Evolutionary conservation across 208 protist genomes (phyloP), one percentile per base, ranked within the genome.

Genomic region (Acanthamoeba sp.): DNA sequence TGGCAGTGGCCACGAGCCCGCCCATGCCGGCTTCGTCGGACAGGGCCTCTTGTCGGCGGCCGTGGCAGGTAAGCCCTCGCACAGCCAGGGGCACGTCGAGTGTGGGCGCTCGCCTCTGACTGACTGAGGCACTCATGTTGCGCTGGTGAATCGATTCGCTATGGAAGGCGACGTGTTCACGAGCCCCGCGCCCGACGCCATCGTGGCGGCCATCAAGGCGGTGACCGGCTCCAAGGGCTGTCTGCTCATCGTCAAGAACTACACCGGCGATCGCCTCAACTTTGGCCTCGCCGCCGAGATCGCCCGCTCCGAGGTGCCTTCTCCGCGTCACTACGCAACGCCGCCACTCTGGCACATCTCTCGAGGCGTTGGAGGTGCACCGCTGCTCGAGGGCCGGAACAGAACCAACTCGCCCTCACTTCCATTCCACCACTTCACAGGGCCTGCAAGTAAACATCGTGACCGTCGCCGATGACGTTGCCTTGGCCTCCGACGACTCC

Each of bases 231-330:
- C 50, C 3, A 71, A 76, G 62, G 87, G 87, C 55, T 66, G 57
- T 29, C 96, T 99, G 20, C 95, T 99, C 57, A 97, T 99, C 88
- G 96, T 99, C 5, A 99, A 98, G 94, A 98, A 98, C 95, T 99
- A 98, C 96, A 97, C 97, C 5, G 98, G 98, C 27, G 98, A 98
- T 78, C 84, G 97, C 20, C 95, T 99, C 29, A 98, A 98, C 94
- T 99, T 99, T 95, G 96, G 96, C 45, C 96, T 98, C 71, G 98
- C 98, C 27, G 95, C 97, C n/a, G 95, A 97, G 9, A 96, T 92
- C 32, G 87, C 87, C 24, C 50, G 87, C 27, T 66, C 87, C 20
- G 87, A 92, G 87, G 82, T 87, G 18, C 6, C 18, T 64, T 50
- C 12, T 14, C 45, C 10, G 10, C 4, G 14, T 38, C 1, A 40